A percentile compares a stretch with the other conserved stretches of the same genome.
These are phyloP conservation scores for Cajanus cajan DNA, from an alignment of 306 rosid genomes.

Conservation along the genomic window DNA sequence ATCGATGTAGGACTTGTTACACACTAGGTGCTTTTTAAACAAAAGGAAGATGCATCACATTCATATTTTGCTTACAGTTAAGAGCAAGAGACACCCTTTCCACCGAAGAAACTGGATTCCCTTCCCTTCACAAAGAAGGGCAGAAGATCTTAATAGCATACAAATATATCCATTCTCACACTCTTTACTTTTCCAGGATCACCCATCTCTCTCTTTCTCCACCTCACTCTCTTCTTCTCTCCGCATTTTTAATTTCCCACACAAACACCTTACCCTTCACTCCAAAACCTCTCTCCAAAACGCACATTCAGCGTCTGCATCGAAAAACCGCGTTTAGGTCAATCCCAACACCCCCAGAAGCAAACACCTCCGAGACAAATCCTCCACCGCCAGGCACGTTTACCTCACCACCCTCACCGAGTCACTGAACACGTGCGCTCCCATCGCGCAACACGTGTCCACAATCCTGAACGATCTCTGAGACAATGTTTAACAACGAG, in stretches of 20 bases:
- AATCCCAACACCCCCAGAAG: constrained; percentile 73
- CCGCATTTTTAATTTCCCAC: constrained; percentile 2
- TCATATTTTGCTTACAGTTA: no score
- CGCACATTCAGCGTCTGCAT: constrained; percentile 33
- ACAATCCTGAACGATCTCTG: constrained; percentile 45
- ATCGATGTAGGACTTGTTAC: no score
- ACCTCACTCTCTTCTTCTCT: constrained; percentile 22
- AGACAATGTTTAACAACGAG: constrained; percentile 49
- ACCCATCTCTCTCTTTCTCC: not conserved
- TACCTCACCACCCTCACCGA: constrained; percentile 50
- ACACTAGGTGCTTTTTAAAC: no score
- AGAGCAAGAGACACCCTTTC: no score
- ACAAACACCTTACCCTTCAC: constrained; percentile 29
- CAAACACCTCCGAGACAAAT: constrained; percentile 47
- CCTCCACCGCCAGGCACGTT: constrained; percentile 44
- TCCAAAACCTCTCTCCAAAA: constrained; percentile 31
- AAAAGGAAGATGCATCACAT: no score
- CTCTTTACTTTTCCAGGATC: not conserved
- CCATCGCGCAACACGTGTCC: constrained; percentile 46
- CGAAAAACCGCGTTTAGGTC: constrained; percentile 61
- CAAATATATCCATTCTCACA: not conserved
- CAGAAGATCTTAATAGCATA: no score
- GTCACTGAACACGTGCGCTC: constrained; percentile 51
- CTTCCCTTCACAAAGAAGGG: no score
- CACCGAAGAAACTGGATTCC: no score